Conservation (phyloP, 1,284 basidiomycete species). For the Trametes pubescens region DNA sequence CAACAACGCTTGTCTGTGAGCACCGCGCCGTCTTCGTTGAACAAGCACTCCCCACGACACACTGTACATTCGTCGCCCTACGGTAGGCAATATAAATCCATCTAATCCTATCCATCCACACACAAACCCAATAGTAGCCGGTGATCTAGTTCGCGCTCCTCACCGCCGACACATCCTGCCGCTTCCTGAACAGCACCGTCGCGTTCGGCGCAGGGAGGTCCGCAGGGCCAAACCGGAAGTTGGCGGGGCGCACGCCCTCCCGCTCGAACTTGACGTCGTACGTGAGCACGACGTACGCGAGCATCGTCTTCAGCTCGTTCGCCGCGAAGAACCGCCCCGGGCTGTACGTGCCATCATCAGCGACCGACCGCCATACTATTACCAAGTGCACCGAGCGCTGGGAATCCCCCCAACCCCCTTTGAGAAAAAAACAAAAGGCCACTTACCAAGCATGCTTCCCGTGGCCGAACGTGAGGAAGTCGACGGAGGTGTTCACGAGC, state of each 20-base stretch:
- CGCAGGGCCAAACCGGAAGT: constrained; percentile 30
- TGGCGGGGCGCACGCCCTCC: constrained; percentile 28
- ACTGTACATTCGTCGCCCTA: too few relatives aligned
- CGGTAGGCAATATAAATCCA: too few relatives aligned
- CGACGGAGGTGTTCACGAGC: constrained; percentile 39
- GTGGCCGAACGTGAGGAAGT: constrained; percentile 42
- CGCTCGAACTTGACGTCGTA: constrained; percentile 35
- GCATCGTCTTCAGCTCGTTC: constrained; percentile 38
- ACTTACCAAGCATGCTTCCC: constrained; percentile 45
- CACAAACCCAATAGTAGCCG: too few relatives aligned
- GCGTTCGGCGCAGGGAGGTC: constrained; percentile 29
- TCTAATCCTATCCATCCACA: too few relatives aligned
- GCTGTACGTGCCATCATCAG: constrained; percentile 17
- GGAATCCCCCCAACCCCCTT: too few relatives aligned
- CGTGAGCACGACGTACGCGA: constrained; percentile 36
- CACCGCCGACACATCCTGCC: neutral
- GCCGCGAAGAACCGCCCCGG: constrained; percentile 40
- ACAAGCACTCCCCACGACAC: too few relatives aligned
- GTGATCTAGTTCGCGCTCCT: too few relatives aligned
- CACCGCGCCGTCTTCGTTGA: too few relatives aligned
- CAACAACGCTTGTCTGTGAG: too few relatives aligned
- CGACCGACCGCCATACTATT: neutral
- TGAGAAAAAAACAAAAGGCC: too few relatives aligned
- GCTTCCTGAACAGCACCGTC: constrained; percentile 23
- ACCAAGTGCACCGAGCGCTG: too few relatives aligned